Evolutionary conservation across 306 rosid genomes (phyloP), one percentile per base, ranked within the genome.

Genomic region (Ochetophila trinervis): DNA sequence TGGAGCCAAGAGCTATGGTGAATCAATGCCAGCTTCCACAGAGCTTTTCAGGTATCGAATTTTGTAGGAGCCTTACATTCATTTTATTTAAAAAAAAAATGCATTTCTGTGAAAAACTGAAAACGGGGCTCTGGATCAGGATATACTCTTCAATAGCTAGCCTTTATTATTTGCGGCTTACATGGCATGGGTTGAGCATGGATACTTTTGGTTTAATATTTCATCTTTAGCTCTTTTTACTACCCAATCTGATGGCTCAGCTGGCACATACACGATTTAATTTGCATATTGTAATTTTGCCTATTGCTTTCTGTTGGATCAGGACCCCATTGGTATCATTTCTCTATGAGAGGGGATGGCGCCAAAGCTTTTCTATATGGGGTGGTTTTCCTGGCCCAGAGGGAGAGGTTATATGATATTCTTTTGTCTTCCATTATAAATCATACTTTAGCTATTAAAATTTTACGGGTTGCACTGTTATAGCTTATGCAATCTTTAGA

Each of bases 311-410:
- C 71, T 76, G 64, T 53, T 79, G 79, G 70, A 78, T 76, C 85
- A 90, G 99, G 93, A 44, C 76, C 68, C 95, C 88, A 11, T 76
- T 86, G 85, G 44, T 89, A 69, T 82, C 97, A 52, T 86, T 81
- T 79, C 86, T 93, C 49, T 93, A 93, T 65, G 98, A 93, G 82
- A 89, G 98, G 75, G 97, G 98, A 70, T 93, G 97, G 98, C 97
- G 98, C 66, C 93, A 89, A 81, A 57, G 81, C 70, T 93, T 93
- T 64, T 75, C 93, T 8, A 52, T 74, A 50, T 55, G 21, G 82
- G 87, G 87, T 65, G 96, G 96, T 77, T 87, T 84, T 67, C 98
- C 98, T 53, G 98, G 98, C 73, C 93, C 91, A 42, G 95, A 87
- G 76, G 81, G 84, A 83, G 98, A 89, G 98, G 98, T 89, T 70